Percentiles rank a stretch among this genome's conserved stretches.
phyloP scores from a whole-genome alignment of 2,329 filamentous ascomycete species.

The Periconia sp. region DNA sequence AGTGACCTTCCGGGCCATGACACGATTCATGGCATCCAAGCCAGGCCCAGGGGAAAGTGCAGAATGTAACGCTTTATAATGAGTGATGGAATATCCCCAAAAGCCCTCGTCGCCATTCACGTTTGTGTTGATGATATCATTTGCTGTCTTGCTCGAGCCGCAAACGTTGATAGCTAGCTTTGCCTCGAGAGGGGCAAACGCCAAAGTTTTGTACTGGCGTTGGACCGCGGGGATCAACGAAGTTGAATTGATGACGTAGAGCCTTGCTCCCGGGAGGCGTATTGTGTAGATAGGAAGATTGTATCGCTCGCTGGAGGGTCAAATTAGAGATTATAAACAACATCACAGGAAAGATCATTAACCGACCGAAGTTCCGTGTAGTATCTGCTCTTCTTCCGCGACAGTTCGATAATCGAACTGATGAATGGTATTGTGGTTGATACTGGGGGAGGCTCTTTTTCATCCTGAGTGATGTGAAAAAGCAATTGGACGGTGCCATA shows the following conservation, averaged over 20 bases:
- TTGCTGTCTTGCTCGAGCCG: constrained; percentile 29
- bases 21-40: constrained; percentile 42
- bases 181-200: constrained; percentile 43
- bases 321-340: background rate
- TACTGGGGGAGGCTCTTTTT: too few relatives aligned
- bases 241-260: constrained; percentile 44
- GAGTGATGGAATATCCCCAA: constrained; percentile 35
- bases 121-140: constrained; percentile 17
- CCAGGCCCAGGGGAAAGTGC: constrained; percentile 32
- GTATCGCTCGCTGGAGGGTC: constrained; percentile 8
- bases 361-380: constrained; percentile 10
- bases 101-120: constrained; percentile 35
- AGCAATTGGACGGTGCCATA: too few relatives aligned
- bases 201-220: constrained; percentile 36
- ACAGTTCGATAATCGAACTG: constrained; percentile 15
- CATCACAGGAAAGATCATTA: too few relatives aligned
- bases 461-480: too few relatives aligned
- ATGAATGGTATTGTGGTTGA: constrained; percentile 12
- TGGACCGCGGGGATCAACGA: constrained; percentile 35
- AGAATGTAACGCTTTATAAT: constrained; percentile 30
- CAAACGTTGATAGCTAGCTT: constrained; percentile 37
- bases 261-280: constrained; percentile 38
- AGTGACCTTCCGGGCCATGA: constrained; percentile 28
- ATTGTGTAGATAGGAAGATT: constrained; percentile 44
- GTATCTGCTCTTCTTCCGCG: constrained; percentile 10